Base-by-base conservation (phyloP, 2,329 filamentous ascomycete species). In the Aspergillus japonicus region DNA sequence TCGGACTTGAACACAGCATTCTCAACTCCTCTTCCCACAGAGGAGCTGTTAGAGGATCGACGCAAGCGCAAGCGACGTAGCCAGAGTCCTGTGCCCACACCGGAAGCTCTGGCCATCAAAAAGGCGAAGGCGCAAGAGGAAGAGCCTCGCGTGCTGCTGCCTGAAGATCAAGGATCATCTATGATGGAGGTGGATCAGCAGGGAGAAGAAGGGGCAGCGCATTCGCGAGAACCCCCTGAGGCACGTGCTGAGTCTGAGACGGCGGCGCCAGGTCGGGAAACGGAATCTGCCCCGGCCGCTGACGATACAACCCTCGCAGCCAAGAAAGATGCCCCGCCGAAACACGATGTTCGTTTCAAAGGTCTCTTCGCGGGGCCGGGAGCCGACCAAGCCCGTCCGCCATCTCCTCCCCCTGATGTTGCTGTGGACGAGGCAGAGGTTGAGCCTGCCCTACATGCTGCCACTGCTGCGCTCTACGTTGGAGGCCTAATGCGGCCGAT, bases 401-500 rank as follows among this genome's bases (percentile, higher is more conserved):
- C 66, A 56, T 71, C 70, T 35, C 67, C 72, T 14, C 64, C 65
- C 7, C 64, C 55, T 51, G 71, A 70, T 48, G 57, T 69, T 23
- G 64, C 62, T 5, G 71, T 71, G 64, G 70, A 68, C 50, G 78
- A 79, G 61, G 73, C 68, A 16, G 73, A 77, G 47, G 75, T 83
- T 16, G 71, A 77, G 26, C 87, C 88, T 6, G 83, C 90, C 0
- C 76, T 88, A 39, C 90, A 95, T 73, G 84, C 86, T 23, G 87
- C 89, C 5, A 94, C 92, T 3, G 78, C 86, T 33, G 89, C 91
- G 16, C 80, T 98, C 50, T 98, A 97, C 77, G 95, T 98, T 67
- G 88, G 89, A 73, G 89, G 96, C 69, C 86, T 98, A 57, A 93
- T 96, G 86, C 88, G 94, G 50, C 93, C 95, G 10, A 81, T 98